These are phyloP conservation scores for Cyclostephanos tholiformis DNA, from an alignment of 108 stramenopile species.

Conservation along the genomic window DNA sequence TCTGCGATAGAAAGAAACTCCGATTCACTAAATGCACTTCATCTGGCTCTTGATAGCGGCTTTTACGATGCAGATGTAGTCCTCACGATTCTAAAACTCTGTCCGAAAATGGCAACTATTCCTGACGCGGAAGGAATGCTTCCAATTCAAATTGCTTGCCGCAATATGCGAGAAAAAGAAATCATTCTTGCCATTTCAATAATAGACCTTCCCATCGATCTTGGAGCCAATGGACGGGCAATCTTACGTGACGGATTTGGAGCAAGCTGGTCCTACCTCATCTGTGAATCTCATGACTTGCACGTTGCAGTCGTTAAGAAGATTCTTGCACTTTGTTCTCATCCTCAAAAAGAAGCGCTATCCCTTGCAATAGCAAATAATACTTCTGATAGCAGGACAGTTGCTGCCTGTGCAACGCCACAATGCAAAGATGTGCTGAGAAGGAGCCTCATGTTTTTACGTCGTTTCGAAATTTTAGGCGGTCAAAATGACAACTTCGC, in stretches of 20 bases:
- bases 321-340: slow-evolving; percentile 72
- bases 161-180: slow-evolving; percentile 66
- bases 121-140: slow-evolving; percentile 65
- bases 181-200: slow-evolving; percentile 81
- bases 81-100: slow-evolving; percentile 73
- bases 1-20: slow-evolving; percentile 55
- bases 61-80: slow-evolving; percentile 66
- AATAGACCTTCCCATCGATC: slow-evolving; percentile 78
- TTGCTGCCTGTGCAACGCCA: slow-evolving; percentile 71
- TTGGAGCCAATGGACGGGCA: slow-evolving; percentile 57
- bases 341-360: slow-evolving; percentile 69
- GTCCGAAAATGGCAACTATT: slow-evolving; percentile 58
- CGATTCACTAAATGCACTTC: slow-evolving; percentile 67
- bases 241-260: slow-evolving; percentile 59
- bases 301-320: slow-evolving; percentile 69
- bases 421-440: slow-evolving; percentile 56
- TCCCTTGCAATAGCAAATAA: slow-evolving; percentile 53
- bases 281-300: slow-evolving; percentile 80
- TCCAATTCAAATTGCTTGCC: slow-evolving; percentile 80
- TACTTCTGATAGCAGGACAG: slow-evolving; percentile 29
- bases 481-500: slow-evolving; percentile 31
- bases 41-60: slow-evolving; percentile 61
- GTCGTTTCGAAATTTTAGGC: slow-evolving; percentile 74
- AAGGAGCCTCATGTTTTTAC: slow-evolving; percentile 65
- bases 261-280: slow-evolving; percentile 82